These are phyloP conservation scores for Forsythia viridissima DNA, from an alignment of 257 asterid genomes.

Conservation along the genomic window DNA sequence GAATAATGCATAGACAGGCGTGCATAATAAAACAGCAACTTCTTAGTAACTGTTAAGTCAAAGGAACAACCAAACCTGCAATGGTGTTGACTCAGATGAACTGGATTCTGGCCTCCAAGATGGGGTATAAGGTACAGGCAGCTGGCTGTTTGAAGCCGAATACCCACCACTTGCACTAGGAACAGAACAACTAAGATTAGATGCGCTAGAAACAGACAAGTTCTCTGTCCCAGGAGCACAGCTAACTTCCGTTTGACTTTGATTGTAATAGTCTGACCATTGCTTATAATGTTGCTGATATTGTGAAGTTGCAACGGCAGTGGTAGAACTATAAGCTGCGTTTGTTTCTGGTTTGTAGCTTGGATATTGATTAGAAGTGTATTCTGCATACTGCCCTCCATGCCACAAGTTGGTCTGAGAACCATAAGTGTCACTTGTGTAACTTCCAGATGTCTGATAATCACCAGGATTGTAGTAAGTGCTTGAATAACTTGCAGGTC, in stretches of 20 bases:
- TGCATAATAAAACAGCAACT: constrained; percentile 14
- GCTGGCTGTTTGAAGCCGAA: constrained; percentile 58
- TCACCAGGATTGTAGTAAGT: constrained; percentile 99
- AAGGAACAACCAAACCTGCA: constrained; percentile 72
- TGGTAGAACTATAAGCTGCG: constrained; percentile 69
- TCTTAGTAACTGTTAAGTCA: constrained; percentile 18
- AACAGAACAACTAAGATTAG: constrained; percentile 53
- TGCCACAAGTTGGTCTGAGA: constrained; percentile 79
- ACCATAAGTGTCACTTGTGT: constrained; percentile 70
- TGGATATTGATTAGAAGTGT: constrained; percentile 73
- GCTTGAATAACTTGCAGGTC: constrained; percentile 99
- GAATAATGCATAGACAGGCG: not conserved
- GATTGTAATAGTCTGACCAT: constrained; percentile 92
- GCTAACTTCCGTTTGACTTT: constrained; percentile 85
- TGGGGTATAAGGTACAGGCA: constrained; percentile 56
- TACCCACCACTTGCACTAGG: constrained; percentile 62
- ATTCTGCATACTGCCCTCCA: constrained; percentile 75
- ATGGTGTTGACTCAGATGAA: constrained; percentile 51
- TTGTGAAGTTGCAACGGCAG: constrained; percentile 58
- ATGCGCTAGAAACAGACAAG: constrained; percentile 54
- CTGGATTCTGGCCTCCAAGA: constrained; percentile 68
- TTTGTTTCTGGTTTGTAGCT: constrained; percentile 69
- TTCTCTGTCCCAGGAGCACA: constrained; percentile 99
- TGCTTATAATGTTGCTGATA: constrained; percentile 81
- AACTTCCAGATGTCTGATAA: constrained; percentile 99